Evolutionary conservation across 2,329 filamentous ascomycete species (phyloP).

Genomic region (Epicoccum sorghinum): DNA sequence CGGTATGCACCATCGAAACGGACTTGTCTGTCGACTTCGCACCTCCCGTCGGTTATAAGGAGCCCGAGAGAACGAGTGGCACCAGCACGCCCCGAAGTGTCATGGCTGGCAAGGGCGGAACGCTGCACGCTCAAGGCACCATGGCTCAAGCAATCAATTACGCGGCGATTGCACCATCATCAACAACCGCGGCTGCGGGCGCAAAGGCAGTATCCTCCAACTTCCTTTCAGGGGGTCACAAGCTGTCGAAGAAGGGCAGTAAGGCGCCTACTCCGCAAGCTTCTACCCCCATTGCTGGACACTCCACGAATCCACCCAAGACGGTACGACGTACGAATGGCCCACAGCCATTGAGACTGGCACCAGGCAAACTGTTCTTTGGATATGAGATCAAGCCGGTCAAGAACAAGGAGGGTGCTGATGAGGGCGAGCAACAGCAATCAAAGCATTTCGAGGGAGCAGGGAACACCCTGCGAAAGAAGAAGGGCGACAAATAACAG

Average conservation of each 20-base stretch:
- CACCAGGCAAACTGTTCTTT: conserved; percentile 93
- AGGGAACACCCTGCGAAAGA: conserved; percentile 82
- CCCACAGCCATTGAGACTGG: conserved; percentile 82
- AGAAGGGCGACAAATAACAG: conserved; percentile 60
- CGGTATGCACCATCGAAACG: conserved; percentile 91
- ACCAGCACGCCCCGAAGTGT: conserved; percentile 81
- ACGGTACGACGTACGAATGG: conserved; percentile 68
- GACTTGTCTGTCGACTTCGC: conserved; percentile 97
- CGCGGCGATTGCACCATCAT: conserved; percentile 80
- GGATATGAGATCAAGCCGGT: conserved; percentile 92
- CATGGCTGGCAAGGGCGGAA: conserved; percentile 70
- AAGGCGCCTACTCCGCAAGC: conserved; percentile 71
- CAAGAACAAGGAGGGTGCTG: conserved; percentile 72
- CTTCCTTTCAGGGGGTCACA: conserved; percentile 81
- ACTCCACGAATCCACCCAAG: conserved; percentile 50
- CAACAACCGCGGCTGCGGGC: conserved; percentile 67
- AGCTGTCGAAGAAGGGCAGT: conserved; percentile 81
- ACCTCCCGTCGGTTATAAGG: conserved; percentile 89
- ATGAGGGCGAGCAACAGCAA: conserved; percentile 63
- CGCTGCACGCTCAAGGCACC: conserved; percentile 82
- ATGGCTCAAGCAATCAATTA: conserved; percentile 99
- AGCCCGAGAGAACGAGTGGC: conserved; percentile 79
- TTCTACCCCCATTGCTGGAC: conserved; percentile 67
- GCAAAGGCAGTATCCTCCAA: conserved; percentile 72
- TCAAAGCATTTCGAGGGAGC: conserved; percentile 77